Base-by-base conservation (phyloP, 805 yeast species). In the Debaryomyces maramus region DNA sequence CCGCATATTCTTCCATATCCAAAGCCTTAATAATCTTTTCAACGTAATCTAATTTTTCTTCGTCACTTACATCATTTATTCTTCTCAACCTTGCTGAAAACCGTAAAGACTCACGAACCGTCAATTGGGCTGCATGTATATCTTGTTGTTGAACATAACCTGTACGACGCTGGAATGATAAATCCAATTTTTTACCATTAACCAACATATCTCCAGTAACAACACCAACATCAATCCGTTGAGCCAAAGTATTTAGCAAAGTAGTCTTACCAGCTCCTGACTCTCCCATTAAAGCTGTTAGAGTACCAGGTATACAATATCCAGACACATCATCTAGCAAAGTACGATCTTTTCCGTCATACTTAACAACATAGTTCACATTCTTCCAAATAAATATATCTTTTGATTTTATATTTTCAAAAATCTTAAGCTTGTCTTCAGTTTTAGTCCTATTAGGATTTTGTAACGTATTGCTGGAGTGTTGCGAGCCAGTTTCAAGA, bases 201-300 rank as follows among this genome's bases (percentile, higher is more conserved):
- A 80, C 82, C 49, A 77, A 61, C 71, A 76, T 73, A 30, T 73
- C 77, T 47, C 84, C 84, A 20, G 81, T 70, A 35, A 79, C 68
- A 23, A 74, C 75, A 58, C 85, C 85, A 60, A 68, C 67, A 28
- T 75, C 72, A 44, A 73, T 67, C 58, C 83, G 65, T 49, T 74
- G 77, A 32, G 81, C 75, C 41, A 77, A 60, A 15, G 71, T 71
- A 55, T 78, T 78, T 48, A 78, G 63, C 39, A 78, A 58, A 8
- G 82, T 78, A 8, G 82, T 78, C 50, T 78, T 78, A 53, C 83
- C 82, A 20, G 81, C 81, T 55, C 83, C 82, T n/a, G 82, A 76
- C 34, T 77, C 81, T 48, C 83, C 83, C 81, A 78, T 76, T 20
- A 78, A 56, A 9, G 84, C 83, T 16, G 83, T 78, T 52, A 78